Base-by-base conservation (phyloP, 106 monocot genomes). In the Dactylorhiza incarnata region DNA sequence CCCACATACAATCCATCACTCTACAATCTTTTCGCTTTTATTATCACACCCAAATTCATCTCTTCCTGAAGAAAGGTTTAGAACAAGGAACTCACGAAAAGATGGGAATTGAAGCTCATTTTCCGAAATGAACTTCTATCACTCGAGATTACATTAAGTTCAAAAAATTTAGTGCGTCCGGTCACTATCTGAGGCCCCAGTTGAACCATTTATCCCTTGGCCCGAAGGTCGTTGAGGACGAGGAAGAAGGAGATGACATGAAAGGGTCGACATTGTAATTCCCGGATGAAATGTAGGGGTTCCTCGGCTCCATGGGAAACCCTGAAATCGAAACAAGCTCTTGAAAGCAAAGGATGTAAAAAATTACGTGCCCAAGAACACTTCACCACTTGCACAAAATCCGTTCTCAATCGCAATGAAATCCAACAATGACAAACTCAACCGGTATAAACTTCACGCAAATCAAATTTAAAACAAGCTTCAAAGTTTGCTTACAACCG, bases 121-220 rank as follows among this genome's bases (percentile, higher is more conserved):
- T 68, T 66, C 10, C 13, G 48, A 48, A 68, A 3, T 3, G 69
- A 61, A 4, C 66, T 9, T 17, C 73, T 54, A 10, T 77, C 75
- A 12, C 25, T 51, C 65, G 86, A 79, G 45, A 88, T 48, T 46
- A 91, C 77, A 43, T 91, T 16, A 86, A 56, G 74, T 88, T 88
- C 52, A 85, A 88, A 59, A 85, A 86, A 73, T 87, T 84, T 6
- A 91, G 82, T 17, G 82, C 91, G 0, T 85, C 85, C 1, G 91
- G 91, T 75, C 83, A 88, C 43, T 91, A 84, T 49, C 74, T 63
- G 7, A 91, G 79, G 22, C 85, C 91, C 46, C 88, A 72, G 45
- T 88, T 88, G 77, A 91, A 91, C 87, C 91, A 91, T 72, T 86
- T 83, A 62, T 91, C 83, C 17, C 91, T 75, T 0, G 88, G 83